Base-by-base conservation (phyloP, 1,284 basidiomycete species). In the Cryptococcus amylolentus region DNA sequence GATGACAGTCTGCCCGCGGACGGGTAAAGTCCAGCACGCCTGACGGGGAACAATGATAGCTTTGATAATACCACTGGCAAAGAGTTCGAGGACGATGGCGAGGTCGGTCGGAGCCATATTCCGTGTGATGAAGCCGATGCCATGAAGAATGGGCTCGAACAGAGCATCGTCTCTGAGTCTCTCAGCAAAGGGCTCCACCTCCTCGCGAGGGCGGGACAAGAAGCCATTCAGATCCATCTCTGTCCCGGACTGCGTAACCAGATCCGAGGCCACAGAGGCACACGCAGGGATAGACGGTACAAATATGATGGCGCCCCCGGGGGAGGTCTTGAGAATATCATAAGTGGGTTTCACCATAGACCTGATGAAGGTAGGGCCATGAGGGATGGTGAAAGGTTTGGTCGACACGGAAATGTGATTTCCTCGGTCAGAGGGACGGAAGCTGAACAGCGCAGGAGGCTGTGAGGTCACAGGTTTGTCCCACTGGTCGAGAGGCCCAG, bases 341-440 rank as follows among this genome's bases (percentile, higher is more conserved):
- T 95, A 91, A 0, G 88, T 86, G 5, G 96, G 93, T 73, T 94
- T 96, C 49, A 88, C 83, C 88, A 98, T 96, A 2, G 87, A 83
- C 68, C 94, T 95, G 77, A 95, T 88, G 28, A 98, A 80, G 1
- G 89, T 86, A 0, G 87, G 83, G 4, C 92, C 95, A 68, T 95
- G 87, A 0, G 91, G 84, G 53, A 93, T 87, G 28, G 87, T 88
- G 78, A 97, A 97, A 0, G 89, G 83, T 60, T 89, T 86, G 23
- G 87, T 83, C 14, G 82, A 81, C 12, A 86, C 83, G 4, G 81
- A 79, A 18, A 98, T 80, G 0, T 90, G 83, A 62, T 91, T 88
- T 54, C 93, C 89, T 37, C 93, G 85, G 67, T 93, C 88, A 43
- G 81, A 84, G 0, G 93, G 89, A 12, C 84, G 81, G 80, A 98